phyloP scores from a whole-genome alignment of 495 filamentous ascomycete species.

The Aspergillus heteromorphus region DNA sequence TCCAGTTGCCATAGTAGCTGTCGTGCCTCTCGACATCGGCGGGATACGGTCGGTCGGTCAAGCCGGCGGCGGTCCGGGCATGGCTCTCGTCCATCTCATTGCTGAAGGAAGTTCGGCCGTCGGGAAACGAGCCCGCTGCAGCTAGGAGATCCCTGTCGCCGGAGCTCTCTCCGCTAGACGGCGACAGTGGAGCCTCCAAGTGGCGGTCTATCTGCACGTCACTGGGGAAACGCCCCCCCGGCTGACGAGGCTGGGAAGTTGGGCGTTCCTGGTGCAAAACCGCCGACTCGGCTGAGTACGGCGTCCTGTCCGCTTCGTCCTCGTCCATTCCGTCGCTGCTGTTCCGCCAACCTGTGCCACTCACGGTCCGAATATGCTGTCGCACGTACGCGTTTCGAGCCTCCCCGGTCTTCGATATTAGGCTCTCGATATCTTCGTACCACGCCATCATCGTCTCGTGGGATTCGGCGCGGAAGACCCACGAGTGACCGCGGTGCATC shows the following conservation, averaged over 20 bases:
- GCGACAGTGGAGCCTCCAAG: conserved; percentile 69
- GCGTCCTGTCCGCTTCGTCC: conserved; percentile 73
- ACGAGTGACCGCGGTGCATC: conserved; percentile 93
- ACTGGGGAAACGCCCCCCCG: conserved; percentile 88
- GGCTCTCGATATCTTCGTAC: conserved; percentile 85
- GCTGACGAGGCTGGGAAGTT: conserved; percentile 52
- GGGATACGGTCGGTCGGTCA: conserved; percentile 1
- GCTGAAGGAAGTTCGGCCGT: conserved; percentile 32
- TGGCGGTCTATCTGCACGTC: conserved; percentile 76
- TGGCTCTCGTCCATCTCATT: conserved; percentile 9
- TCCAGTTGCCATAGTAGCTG: conserved; percentile 42
- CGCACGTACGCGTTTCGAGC: conserved; percentile 83
- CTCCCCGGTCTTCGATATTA: conserved; percentile 85
- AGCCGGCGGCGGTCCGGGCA: conserved; percentile 3
- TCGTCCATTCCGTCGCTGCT: conserved; percentile 78
- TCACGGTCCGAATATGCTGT: conserved; percentile 68
- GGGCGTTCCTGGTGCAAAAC: conserved; percentile 41
- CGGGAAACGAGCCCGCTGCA: conserved; percentile 48
- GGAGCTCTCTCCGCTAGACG: conserved; percentile 70
- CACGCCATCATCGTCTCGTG: conserved; percentile 96
- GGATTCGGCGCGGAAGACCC: conserved; percentile 94
- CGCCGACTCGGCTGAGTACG: conserved; percentile 60
- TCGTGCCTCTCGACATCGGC: conserved; percentile 31
- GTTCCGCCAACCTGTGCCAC: conserved; percentile 59
- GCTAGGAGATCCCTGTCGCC: conserved; percentile 57